Evolutionary conservation across 768 basidiomycete species (phyloP).

Genomic region (Aureoboletus auriporus): DNA sequence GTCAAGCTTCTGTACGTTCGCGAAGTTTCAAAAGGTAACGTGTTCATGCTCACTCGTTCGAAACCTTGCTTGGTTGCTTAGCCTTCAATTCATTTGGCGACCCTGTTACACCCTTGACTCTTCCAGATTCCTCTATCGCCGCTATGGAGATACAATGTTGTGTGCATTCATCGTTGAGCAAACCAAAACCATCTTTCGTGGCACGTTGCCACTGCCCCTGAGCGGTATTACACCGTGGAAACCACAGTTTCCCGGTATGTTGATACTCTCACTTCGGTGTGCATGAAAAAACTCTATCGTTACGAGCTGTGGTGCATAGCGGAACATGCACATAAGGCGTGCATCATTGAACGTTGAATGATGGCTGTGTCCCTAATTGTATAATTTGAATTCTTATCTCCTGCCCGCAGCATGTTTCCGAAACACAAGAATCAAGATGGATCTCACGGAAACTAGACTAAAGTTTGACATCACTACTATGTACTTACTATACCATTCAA

Average conservation of each 20-base stretch:
- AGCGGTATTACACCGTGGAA: conserved; percentile 24
- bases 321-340: conserved; percentile 23
- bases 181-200: conserved; percentile 9
- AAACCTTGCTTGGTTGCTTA: conserved; percentile 7
- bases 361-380: conserved; percentile 16
- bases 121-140: conserved; percentile 23
- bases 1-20: neutral
- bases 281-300: conserved; percentile 18
- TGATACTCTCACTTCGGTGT: neutral
- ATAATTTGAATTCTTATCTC: conserved; percentile 17
- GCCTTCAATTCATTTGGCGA: conserved; percentile 12
- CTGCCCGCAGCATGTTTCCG: conserved; percentile 14
- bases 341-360: conserved; percentile 20
- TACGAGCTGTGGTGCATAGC: conserved; percentile 17
- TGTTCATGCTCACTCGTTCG: conserved; percentile 7
- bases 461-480: conserved; percentile 13
- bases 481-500: neutral
- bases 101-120: conserved; percentile 14
- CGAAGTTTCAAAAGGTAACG: conserved; percentile 12
- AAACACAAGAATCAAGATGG: conserved; percentile 6
- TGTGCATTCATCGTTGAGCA: conserved; percentile 2
- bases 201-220: conserved; percentile 23
- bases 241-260: conserved; percentile 6
- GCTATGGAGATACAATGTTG: conserved; percentile 18
- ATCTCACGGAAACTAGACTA: conserved; percentile 8